A percentile compares a stretch with the other conserved stretches of the same genome.
These are phyloP conservation scores for Hypoxylon sp. DNA, from an alignment of 2,329 filamentous ascomycete genomes.

Conservation along the genomic window DNA sequence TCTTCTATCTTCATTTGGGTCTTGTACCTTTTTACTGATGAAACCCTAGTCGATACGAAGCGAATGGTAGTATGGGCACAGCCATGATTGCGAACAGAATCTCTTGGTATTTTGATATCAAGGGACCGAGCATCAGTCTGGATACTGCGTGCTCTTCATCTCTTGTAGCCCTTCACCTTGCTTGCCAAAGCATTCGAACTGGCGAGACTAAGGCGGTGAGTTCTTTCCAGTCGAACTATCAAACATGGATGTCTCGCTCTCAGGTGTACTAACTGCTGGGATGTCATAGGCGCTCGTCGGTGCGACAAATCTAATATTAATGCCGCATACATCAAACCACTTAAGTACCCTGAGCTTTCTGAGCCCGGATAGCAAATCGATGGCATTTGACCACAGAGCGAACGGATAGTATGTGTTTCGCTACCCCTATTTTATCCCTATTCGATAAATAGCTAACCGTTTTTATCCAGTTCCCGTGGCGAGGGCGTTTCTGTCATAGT, in stretches of 20 bases:
- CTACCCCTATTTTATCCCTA: slow-evolving; percentile 5
- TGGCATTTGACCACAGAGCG: slow-evolving; percentile 52
- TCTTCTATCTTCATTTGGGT: slow-evolving; percentile 22
- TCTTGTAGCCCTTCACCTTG: slow-evolving; percentile 58
- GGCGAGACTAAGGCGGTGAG: slow-evolving; percentile 55
- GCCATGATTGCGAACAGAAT: slow-evolving; percentile 57
- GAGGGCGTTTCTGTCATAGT: slow-evolving; percentile 65
- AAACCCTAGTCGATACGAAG: slow-evolving; percentile 47
- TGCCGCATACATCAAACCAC: slow-evolving; percentile 53
- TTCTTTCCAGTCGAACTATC: slow-evolving; percentile 25
- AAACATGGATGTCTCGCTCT: background rate
- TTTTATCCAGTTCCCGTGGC: slow-evolving; percentile 59
- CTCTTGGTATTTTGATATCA: slow-evolving; percentile 58
- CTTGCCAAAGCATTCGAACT: slow-evolving; percentile 56
- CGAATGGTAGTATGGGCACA: slow-evolving; percentile 52
- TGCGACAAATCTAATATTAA: slow-evolving; percentile 52
- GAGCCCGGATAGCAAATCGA: slow-evolving; percentile 50
- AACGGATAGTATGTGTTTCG: slow-evolving; percentile 48
- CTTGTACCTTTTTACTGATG: slow-evolving; percentile 40
- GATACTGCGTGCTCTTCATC: slow-evolving; percentile 62
- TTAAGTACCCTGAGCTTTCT: slow-evolving; percentile 51
- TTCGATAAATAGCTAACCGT: slow-evolving; percentile 54
- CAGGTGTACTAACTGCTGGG: background rate
- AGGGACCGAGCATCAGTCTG: slow-evolving; percentile 59
- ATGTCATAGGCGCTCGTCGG: slow-evolving; percentile 48